These are phyloP conservation scores for Pichia inconspicua DNA, from an alignment of 1,139 yeast species.

Conservation along the genomic window DNA sequence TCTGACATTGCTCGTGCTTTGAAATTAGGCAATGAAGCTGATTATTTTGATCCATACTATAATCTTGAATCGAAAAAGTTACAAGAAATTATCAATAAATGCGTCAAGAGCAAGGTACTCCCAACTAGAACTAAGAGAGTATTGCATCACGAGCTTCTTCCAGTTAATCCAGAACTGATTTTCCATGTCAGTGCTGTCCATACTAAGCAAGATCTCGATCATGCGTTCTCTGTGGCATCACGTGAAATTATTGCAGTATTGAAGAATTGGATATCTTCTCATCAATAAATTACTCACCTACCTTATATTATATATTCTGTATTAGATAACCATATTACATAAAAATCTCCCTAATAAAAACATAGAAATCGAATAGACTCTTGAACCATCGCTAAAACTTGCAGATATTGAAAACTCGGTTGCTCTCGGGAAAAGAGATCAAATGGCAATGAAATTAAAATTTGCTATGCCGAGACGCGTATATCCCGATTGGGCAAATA, in stretches of 20 bases:
- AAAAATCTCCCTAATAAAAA: neutral
- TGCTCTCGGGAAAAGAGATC: neutral
- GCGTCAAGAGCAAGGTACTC: constrained; percentile 45
- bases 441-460: too few species aligned
- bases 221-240: constrained; percentile 21
- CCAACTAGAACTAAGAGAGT: constrained; percentile 65
- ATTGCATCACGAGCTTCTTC: constrained; percentile 67
- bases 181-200: constrained; percentile 53
- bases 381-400: neutral
- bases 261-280: constrained; percentile 8
- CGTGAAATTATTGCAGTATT: constrained; percentile 17
- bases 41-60: constrained; percentile 33
- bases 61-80: constrained; percentile 56
- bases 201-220: constrained; percentile 43
- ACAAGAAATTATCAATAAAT: constrained; percentile 54
- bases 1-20: constrained; percentile 24
- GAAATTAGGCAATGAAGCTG: constrained; percentile 26
- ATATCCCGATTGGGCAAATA: neutral
- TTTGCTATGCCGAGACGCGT: neutral
- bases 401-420: neutral
- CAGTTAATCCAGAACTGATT: constrained; percentile 67
- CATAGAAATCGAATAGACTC: neutral
- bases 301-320: neutral
- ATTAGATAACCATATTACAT: neutral
- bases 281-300: neutral